Base-by-base conservation (phyloP, 768 basidiomycete species). In the Serpula lacrymans region DNA sequence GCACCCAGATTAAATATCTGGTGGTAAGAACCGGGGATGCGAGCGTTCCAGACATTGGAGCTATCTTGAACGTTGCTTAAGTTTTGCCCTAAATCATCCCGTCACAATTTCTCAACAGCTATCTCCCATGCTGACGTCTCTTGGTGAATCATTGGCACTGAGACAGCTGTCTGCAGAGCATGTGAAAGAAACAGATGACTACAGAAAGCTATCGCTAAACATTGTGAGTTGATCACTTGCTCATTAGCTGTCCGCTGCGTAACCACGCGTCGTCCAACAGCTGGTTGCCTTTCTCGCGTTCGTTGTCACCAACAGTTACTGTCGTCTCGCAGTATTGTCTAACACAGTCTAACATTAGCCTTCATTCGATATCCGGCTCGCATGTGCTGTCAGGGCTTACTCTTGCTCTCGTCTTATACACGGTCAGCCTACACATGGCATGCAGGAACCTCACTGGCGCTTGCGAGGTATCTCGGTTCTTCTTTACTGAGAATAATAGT, bases 271-370 rank as follows among this genome's bases (percentile, higher is more conserved):
- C 3, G 11, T 26, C 16, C 6, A n/a, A 34, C 32, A 62, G 60
- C 55, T 60, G 31, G 39, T 50, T 41, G 43, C 49, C n/a, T 56
- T 61, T 43, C 48, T 61, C 21, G 39, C 50, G 59, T 61, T 16
- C 32, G 59, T 42, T 10, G n/a, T n/a, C n/a, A n/a, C n/a, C n/a
- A n/a, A n/a, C 3, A 34, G 29, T 21, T 18, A n/a, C 26, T 14
- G 29, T 13, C 7, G 6, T 12, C 10, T 11, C 21, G 27, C 16
- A 9, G 6, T 8, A n/a, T 8, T 26, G 6, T 31, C 30, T 23
- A n/a, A 22, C 18, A 4, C 30, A 14, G 9, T 29, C 32, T 27
- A 17, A 23, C 24, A 18, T 32, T 27, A 60, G 59, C 6, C 16
- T 60, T 34, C 55, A 58, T 32, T 43, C 45, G 1, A 36, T 53